These are phyloP conservation scores for Yamadazyma membranifaciens DNA, from an alignment of 1,139 yeast species.

Conservation along the genomic window DNA sequence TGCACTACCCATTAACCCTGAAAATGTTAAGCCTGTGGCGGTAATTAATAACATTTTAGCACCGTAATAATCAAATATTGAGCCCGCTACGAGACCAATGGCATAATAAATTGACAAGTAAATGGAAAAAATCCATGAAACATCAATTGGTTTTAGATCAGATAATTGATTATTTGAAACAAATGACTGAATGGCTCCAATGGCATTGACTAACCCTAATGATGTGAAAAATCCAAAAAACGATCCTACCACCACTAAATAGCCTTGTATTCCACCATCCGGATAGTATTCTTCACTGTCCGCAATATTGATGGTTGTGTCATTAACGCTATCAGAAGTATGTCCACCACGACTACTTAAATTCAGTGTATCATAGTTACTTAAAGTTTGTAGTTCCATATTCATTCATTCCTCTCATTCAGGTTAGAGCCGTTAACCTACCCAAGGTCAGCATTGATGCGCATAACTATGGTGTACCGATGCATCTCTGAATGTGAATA, in stretches of 20 bases:
- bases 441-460: too few species aligned
- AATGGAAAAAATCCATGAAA: conserved; percentile 44
- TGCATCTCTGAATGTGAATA: too few species aligned
- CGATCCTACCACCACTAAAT: conserved; percentile 61
- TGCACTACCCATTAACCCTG: conserved; percentile 36
- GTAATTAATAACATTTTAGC: conserved; percentile 24
- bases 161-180: conserved; percentile 51
- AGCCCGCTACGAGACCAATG: conserved; percentile 36
- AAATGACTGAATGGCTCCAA: conserved; percentile 64
- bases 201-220: conserved; percentile 59
- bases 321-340: too few species aligned
- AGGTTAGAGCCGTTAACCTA: too few species aligned
- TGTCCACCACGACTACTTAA: too few species aligned
- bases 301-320: too few species aligned
- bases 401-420: too few species aligned
- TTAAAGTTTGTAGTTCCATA: neutral
- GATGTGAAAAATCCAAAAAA: conserved; percentile 54
- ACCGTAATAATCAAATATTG: conserved; percentile 36
- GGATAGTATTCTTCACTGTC: conserved; percentile 38
- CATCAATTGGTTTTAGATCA: conserved; percentile 37
- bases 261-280: conserved; percentile 60
- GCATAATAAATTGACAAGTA: conserved; percentile 31
- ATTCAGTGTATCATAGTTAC: neutral
- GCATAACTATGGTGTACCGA: too few species aligned
- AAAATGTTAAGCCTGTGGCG: conserved; percentile 27